phyloP scores from a whole-genome alignment of 2,329 filamentous ascomycete genomes.

The Apiospora hydei region DNA sequence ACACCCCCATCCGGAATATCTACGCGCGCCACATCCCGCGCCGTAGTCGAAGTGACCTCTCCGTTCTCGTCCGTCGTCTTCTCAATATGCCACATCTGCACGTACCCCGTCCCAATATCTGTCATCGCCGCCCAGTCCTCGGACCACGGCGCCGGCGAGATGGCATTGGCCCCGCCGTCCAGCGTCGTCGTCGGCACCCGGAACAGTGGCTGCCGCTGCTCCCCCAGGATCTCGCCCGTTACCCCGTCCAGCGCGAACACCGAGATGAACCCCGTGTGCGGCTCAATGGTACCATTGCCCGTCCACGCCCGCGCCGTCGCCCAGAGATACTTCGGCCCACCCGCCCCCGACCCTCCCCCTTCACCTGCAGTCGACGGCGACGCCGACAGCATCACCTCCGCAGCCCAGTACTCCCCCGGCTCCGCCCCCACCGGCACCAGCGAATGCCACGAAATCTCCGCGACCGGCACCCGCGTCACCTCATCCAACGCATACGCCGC shows the following conservation, averaged over 20 bases:
- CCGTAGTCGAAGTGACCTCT: not conserved
- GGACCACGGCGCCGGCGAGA: constrained; percentile 31
- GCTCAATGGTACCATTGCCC: constrained; percentile 1
- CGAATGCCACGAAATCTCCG: constrained; percentile 25
- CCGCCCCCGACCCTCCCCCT: too few relatives aligned
- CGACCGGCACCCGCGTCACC: constrained; percentile 19
- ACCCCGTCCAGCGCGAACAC: constrained; percentile 29
- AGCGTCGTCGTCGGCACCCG: constrained; percentile 31
- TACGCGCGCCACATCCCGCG: constrained; percentile 30
- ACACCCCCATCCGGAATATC: constrained; percentile 32
- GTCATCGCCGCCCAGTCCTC: constrained; percentile 34
- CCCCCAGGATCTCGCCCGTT: constrained; percentile 26
- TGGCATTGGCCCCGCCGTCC: constrained; percentile 31
- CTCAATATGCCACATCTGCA: constrained; percentile 34
- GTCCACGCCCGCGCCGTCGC: constrained; percentile 29
- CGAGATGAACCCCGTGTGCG: constrained; percentile 31
- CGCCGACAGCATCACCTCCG: constrained; percentile 34
- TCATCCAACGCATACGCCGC: constrained; percentile 27
- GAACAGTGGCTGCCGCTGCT: constrained; percentile 29
- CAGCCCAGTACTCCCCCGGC: constrained; percentile 31
- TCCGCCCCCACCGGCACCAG: constrained; percentile 30
- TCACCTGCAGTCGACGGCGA: too few relatives aligned
- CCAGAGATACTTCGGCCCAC: constrained; percentile 31
- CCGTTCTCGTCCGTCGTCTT: too few relatives aligned
- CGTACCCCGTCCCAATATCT: constrained; percentile 31